phyloP scores from a whole-genome alignment of 208 protist genomes.

The Trypanosoma platydactyli region DNA sequence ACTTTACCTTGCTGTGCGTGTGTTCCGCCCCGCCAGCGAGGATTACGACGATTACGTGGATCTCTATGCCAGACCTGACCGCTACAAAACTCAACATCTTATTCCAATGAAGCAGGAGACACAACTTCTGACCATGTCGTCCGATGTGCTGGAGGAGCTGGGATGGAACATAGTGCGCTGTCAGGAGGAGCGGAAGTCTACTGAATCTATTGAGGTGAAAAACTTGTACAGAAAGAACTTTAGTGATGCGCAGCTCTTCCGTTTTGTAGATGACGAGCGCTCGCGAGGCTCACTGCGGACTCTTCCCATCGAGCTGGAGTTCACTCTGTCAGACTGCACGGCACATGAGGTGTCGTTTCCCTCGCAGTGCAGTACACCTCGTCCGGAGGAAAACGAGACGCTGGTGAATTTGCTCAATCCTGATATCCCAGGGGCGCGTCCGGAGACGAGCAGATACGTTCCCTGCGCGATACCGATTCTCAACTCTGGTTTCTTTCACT shows the following conservation, averaged over 20 bases:
- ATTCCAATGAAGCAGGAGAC: conserved; percentile 86
- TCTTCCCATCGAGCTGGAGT: conserved; percentile 59
- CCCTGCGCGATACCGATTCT: conserved; percentile 85
- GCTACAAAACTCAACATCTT: conserved; percentile 79
- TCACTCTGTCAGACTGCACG: conserved; percentile 54
- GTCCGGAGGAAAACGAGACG: conserved; percentile 84
- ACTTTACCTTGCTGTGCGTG: conserved; percentile 69
- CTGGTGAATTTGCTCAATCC: conserved; percentile 69
- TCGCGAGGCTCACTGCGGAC: conserved; percentile 42
- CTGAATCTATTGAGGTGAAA: conserved; percentile 37
- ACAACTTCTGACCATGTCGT: conserved; percentile 67
- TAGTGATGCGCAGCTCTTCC: conserved; percentile 50
- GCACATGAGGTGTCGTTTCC: conserved; percentile 80
- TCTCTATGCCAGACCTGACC: conserved; percentile 73
- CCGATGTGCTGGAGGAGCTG: conserved; percentile 80
- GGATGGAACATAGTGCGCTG: conserved; percentile 52
- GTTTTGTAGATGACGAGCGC: conserved; percentile 50
- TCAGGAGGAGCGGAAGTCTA: conserved; percentile 4
- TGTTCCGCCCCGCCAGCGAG: conserved; percentile 68
- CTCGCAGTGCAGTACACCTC: conserved; percentile 28
- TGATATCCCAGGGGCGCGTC: conserved; percentile 58
- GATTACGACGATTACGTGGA: conserved; percentile 88
- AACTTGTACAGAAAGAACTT: conserved; percentile 54
- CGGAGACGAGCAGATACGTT: conserved; percentile 59
- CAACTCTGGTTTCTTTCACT: conserved; percentile 81